Evolutionary conservation across 345 rosid genomes (phyloP).

Genomic region (Citrus maxima): DNA sequence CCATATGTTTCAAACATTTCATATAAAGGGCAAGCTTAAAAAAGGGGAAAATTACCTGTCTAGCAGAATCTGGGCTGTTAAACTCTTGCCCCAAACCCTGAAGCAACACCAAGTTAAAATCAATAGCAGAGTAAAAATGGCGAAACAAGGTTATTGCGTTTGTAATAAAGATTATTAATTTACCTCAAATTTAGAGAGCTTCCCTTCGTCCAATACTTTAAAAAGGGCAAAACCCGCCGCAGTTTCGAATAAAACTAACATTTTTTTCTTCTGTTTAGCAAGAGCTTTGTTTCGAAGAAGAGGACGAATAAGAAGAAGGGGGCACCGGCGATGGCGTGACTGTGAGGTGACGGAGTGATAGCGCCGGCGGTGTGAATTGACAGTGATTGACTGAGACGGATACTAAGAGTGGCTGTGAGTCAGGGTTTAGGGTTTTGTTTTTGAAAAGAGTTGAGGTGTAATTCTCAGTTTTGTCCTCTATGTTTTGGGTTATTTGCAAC

Average conservation of each 20-base stretch:
- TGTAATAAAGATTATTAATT: neutral
- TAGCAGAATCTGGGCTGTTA: slow-evolving; percentile 48
- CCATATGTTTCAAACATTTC: neutral
- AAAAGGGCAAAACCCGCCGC: slow-evolving; percentile 77
- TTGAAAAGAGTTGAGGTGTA: too few relatives aligned
- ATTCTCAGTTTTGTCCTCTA: too few relatives aligned
- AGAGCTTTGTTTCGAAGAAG: too few relatives aligned
- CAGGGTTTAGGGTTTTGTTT: too few relatives aligned
- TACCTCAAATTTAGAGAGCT: slow-evolving; percentile 73
- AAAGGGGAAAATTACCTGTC: slow-evolving; percentile 40
- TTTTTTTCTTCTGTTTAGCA: slow-evolving; percentile 13
- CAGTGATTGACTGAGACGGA: too few relatives aligned
- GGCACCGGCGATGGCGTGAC: too few relatives aligned
- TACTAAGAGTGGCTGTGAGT: too few relatives aligned
- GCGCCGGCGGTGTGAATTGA: too few relatives aligned
- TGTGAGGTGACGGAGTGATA: too few relatives aligned
- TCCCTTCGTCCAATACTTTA: slow-evolving; percentile 66
- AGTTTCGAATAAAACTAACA: slow-evolving; percentile 69
- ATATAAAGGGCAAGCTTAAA: neutral
- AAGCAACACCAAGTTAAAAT: slow-evolving; percentile 7
- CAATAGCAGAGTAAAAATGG: neutral
- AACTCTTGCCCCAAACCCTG: slow-evolving; percentile 72
- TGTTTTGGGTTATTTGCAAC: too few relatives aligned
- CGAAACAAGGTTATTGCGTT: too few relatives aligned
- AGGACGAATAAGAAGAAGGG: too few relatives aligned